Base-by-base conservation (phyloP, 306 rosid genomes). In the Acacia melanoxylon region DNA sequence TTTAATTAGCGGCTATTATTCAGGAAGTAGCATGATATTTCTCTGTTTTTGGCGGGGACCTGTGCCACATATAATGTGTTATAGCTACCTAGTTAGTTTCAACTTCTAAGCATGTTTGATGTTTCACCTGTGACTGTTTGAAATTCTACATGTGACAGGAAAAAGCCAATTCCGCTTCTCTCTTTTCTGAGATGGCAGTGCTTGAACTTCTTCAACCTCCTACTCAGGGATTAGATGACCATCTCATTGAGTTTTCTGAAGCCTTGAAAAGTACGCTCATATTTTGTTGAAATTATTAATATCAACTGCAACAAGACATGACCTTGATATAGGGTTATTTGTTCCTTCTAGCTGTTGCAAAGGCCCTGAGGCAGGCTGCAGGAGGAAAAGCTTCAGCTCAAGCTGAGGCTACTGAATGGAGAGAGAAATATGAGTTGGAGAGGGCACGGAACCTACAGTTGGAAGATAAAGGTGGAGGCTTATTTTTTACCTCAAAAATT, bases 381-480 rank as follows among this genome's bases (percentile, higher is more conserved):
- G 94, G 93, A 86, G 98, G 94, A 65, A 95, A 95, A 85, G 98
- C 98, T 78, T 84, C 92, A 80, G 97, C 98, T 83, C 96, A 95
- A 82, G 94, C 94, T 59, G 99, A 93, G 91, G 99, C 98, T 70
- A 91, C 91, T 76, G 99, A 92, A 83, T 95, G 99, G 99, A 93
- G 90, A 89, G 98, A 93, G 29, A 95, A 92, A 93, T 95, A 79
- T 83, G 98, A 93, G 80, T 79, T 91, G 89, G 99, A 95, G 93
- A 90, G 89, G 90, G 80, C 69, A 14, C 86, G 90, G 74, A 93
- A 92, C 87, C 83, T 87, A 79, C 91, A 72, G 78, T 59, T 91
- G 82, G 97, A 92, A 54, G 44, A 40, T 29, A 86, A 85, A 95
- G 99, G 97, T 76, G 35, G 75, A 59, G 52, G 5, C 79, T 70